A percentile compares a stretch with the other conserved stretches of the same genome.
These are phyloP conservation scores for Kodamaea suecica DNA, from an alignment of 1,139 yeast genomes.

Conservation along the genomic window DNA sequence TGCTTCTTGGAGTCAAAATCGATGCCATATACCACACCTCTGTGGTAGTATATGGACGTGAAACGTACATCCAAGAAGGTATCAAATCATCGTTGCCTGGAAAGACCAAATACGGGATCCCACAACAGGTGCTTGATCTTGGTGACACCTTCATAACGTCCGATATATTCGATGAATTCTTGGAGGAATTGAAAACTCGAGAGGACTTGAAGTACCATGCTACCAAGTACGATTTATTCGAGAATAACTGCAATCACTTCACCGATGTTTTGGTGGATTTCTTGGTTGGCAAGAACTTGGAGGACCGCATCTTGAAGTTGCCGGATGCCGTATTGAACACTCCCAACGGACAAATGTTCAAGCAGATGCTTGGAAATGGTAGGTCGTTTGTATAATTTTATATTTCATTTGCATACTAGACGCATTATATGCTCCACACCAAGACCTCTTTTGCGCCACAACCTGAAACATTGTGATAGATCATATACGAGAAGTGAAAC, in stretches of 20 bases:
- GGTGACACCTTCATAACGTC: conserved; percentile 53
- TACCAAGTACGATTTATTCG: conserved; percentile 53
- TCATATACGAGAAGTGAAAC: too few species aligned
- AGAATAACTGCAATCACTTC: conserved; percentile 70
- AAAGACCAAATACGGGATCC: conserved; percentile 57
- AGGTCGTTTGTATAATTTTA: conserved; percentile 10
- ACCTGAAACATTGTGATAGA: too few species aligned
- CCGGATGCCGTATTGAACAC: conserved; percentile 58
- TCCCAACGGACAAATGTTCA: conserved; percentile 52
- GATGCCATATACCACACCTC: conserved; percentile 72
- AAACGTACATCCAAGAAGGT: conserved; percentile 61
- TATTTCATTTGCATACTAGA: too few species aligned
- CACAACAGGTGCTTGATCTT: conserved; percentile 50
- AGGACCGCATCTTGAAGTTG: conserved; percentile 49
- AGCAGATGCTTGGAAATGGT: conserved; percentile 34
- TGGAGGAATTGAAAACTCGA: conserved; percentile 44
- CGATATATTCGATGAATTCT: conserved; percentile 52
- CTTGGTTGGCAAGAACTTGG: conserved; percentile 49
- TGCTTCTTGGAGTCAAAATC: conserved; percentile 43
- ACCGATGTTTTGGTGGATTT: conserved; percentile 58
- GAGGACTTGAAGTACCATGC: conserved; percentile 45
- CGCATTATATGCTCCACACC: background rate
- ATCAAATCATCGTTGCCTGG: conserved; percentile 50
- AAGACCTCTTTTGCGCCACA: too few species aligned
- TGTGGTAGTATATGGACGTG: conserved; percentile 53